Conservation (phyloP, 1,284 basidiomycete species). For the Pterulicium gracile region DNA sequence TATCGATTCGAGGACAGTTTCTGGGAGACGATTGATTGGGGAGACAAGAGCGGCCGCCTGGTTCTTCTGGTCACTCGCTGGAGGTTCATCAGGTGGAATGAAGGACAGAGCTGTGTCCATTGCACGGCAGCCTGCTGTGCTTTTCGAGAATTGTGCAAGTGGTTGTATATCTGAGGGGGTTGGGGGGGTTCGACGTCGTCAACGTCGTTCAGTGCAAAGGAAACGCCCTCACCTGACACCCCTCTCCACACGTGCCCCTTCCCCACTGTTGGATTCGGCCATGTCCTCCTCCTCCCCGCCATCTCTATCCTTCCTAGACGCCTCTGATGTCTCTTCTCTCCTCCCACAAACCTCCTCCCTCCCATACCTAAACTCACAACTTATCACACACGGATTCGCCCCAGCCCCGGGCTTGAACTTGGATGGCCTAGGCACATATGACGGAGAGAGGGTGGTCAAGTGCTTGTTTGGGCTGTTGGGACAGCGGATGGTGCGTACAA, state of each 20-base stretch:
- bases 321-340: background rate
- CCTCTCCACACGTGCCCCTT: background rate
- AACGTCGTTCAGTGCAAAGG: no score
- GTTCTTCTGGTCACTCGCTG: no score
- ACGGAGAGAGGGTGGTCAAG: slow-evolving; percentile 60
- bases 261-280: background rate
- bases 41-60: no score
- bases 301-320: background rate
- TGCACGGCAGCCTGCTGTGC: no score
- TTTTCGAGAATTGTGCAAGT: no score
- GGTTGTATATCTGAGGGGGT: no score
- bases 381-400: slow-evolving; percentile 72
- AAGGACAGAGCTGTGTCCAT: no score
- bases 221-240: slow-evolving; percentile 1
- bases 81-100: no score
- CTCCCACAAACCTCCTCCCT: slow-evolving; percentile 32
- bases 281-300: background rate
- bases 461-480: slow-evolving; percentile 73
- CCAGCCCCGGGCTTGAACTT: slow-evolving; percentile 52
- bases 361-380: slow-evolving; percentile 67
- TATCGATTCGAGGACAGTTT: no score
- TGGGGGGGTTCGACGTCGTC: no score
- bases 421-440: slow-evolving; percentile 44
- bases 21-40: no score
- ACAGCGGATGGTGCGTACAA: slow-evolving; percentile 60